Base-by-base conservation (phyloP, 257 asterid species). In the Prunella vulgaris region DNA sequence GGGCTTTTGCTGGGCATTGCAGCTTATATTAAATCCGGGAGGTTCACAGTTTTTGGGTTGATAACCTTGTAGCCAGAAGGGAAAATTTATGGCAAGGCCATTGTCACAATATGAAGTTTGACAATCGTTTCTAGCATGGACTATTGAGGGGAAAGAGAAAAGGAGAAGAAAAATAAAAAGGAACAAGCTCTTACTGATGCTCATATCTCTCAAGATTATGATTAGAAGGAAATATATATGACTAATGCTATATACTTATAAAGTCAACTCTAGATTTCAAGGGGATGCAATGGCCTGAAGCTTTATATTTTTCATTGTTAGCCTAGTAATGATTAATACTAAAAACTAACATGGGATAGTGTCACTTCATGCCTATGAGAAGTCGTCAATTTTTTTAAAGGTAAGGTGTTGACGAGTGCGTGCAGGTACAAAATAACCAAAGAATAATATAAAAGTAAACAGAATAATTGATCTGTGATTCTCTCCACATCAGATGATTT, bases 1-100 rank as follows among this genome's bases (percentile, higher is more conserved):
- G 9, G 80, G 15, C 20, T 15, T 64, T 9, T 30, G 75, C 38
- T 64, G 71, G 51, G 12, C 10, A 33, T 37, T 62, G 76, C 87
- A 79, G 18, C 32, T 74, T 18, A 87, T 30, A 42, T 74, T 75
- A 27, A 87, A 84, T 13, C 84, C 87, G 1, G 81, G 84, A 69
- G 71, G 80, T 14, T 81, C 82, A 37, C 94, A 85, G 48, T 62
- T 65, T 32, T 33, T 35, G 38, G 65, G 64, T 15, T 71, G 77
- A 18, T 67, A 70, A 14, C 56, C 53, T 61, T 66, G 76, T 61
- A 83, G 56, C 69, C 78, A 66, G 72, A 87, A 87, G 56, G 90
- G 94, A 51, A 75, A 87, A 42, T 71, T 74, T 66, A 84, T 74
- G 32, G 62, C 5, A 56, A 68, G 58, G 63, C 59, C 64, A 4